A percentile compares a stretch with the other conserved stretches of the same genome.
phyloP scores from a whole-genome alignment of 176 grass and related monocot species.

The Zoysia japonica region DNA sequence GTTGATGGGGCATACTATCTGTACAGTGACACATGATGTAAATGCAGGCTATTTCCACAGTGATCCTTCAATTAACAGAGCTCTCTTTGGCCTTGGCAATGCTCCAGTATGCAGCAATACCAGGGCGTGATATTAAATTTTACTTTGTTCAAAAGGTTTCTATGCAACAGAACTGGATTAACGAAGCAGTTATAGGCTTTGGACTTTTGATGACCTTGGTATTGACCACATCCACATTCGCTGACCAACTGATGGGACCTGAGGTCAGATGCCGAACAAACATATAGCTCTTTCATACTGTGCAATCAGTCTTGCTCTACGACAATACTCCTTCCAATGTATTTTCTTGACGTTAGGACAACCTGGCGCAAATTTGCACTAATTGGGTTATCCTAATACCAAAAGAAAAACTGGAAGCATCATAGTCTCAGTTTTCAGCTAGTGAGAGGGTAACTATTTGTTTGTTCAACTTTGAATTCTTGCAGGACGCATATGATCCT shows the following conservation, averaged over 20 bases:
- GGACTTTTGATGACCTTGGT: conserved; percentile 60
- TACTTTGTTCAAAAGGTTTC: conserved; percentile 56
- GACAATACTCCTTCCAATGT: not conserved
- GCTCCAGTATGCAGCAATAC: conserved; percentile 54
- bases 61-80: conserved; percentile 61
- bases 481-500: conserved; percentile 73
- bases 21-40: conserved; percentile 13
- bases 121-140: conserved; percentile 25
- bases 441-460: not conserved
- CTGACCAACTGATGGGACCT: conserved; percentile 55
- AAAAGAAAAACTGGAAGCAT: not conserved
- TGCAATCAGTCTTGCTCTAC: conserved; percentile 3
- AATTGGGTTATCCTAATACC: not conserved
- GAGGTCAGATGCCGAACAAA: conserved; percentile 51
- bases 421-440: conserved; percentile 2
- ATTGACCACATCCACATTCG: conserved; percentile 59
- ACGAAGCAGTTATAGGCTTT: conserved; percentile 53
- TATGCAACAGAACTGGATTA: conserved; percentile 49
- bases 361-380: not conserved
- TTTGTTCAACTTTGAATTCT: conserved; percentile 37
- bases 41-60: conserved; percentile 59
- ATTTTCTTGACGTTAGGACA: not conserved
- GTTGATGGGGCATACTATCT: not conserved
- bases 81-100: conserved; percentile 51
- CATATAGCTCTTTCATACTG: not conserved